Base-by-base conservation (phyloP, 2,329 filamentous ascomycete species). In the Colletotrichum sp. region DNA sequence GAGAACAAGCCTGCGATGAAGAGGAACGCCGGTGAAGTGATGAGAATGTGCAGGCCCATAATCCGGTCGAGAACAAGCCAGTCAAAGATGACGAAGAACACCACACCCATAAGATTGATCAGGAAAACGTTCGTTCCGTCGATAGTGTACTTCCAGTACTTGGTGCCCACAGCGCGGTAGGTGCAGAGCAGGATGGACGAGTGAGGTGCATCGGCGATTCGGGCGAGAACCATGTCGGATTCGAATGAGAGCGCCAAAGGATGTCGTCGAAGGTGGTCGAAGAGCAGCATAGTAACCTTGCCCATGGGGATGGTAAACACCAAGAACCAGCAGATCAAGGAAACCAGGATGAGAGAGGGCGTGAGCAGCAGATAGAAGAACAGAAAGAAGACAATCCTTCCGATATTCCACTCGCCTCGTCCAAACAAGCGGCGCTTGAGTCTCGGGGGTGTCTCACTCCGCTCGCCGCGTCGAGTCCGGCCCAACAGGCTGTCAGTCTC, bases 291-390 rank as follows among this genome's bases (percentile, higher is more conserved):
- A 4, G 96, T 98, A 55, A 98, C 95, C 83, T 98, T 98, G 80
- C 96, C 98, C 97, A 99, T 99, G 10, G 97, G 98, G 70, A 99
- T 99, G 89, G 93, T 96, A 87, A 99, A 99, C 74, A 99, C 97
- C 79, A 99, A 86, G 82, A 99, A 93, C 96, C 96, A 99, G 87
- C 97, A 99, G 76, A 98, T 91, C 30, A 91, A 92, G 10, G 96
- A 98, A 44, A 97, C 96, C 59, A 98, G 81, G 79, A 99, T 93
- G 78, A 99, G 90, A 24, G 95, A 91, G 3, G 97, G 97, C 5
- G 95, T 95, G 78, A 99, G 93, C 75, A 99, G 88, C 80, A 95
- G 95, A 87, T 98, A 99, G 88, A 99, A 99, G 88, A 98, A 96
- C 78, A 96, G 82, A 87, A 98, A 99, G 89, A 98, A 99, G 81